Evolutionary conservation across 306 rosid species (phyloP).

Genomic region (Cercis canadensis): DNA sequence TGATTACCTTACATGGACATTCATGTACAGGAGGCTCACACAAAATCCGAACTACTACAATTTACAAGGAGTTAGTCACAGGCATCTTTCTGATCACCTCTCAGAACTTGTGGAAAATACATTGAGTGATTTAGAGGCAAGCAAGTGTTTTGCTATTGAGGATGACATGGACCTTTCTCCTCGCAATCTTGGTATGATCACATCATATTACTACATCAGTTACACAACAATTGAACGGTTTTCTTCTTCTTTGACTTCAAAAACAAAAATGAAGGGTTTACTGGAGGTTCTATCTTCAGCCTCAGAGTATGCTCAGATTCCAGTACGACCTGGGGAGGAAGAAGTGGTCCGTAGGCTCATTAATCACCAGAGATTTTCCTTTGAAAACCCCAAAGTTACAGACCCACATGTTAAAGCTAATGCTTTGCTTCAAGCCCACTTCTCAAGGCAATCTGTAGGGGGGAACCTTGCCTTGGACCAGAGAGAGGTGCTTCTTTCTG

Average conservation of each 20-base stretch:
- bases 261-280: slow-evolving; percentile 94
- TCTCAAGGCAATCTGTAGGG: slow-evolving; percentile 78
- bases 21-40: slow-evolving; percentile 89
- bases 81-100: slow-evolving; percentile 93
- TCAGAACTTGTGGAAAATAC: slow-evolving; percentile 91
- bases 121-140: slow-evolving; percentile 79
- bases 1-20: slow-evolving; percentile 96
- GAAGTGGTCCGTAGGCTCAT: slow-evolving; percentile 79
- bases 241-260: slow-evolving; percentile 76
- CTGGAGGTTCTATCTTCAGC: slow-evolving; percentile 85
- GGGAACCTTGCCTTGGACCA: slow-evolving; percentile 90
- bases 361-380: slow-evolving; percentile 90
- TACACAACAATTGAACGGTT: slow-evolving; percentile 91
- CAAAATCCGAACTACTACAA: slow-evolving; percentile 97
- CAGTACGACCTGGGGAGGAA: slow-evolving; percentile 94
- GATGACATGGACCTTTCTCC: slow-evolving; percentile 87
- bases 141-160: slow-evolving; percentile 79
- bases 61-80: slow-evolving; percentile 92
- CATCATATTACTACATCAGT: slow-evolving; percentile 85
- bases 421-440: slow-evolving; percentile 93
- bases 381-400: slow-evolving; percentile 75
- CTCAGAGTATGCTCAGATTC: slow-evolving; percentile 84
- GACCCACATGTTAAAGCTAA: slow-evolving; percentile 90
- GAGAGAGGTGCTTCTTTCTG: slow-evolving; percentile 83
- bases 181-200: slow-evolving; percentile 88